Base-by-base conservation (phyloP, 2,329 filamentous ascomycete species). In the Penicillium sp. region DNA sequence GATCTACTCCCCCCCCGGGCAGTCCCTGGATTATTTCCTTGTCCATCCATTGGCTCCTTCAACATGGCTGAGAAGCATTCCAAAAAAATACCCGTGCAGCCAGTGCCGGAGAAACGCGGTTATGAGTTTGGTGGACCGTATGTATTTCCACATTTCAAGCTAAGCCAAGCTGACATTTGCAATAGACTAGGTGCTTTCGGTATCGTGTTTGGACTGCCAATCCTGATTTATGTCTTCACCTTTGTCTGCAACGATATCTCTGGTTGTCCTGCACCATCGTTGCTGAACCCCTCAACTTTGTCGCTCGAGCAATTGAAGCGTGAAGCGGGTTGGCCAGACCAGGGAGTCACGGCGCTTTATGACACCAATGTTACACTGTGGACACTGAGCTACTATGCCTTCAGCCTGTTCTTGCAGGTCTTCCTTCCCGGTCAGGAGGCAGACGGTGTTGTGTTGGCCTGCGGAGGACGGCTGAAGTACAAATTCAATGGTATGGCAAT, bases 211-310 rank as follows among this genome's bases (percentile, higher is more conserved):
- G 83, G 84, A 49, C 81, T 96, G 1, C 91, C 91, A 0, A 53
- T 89, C 37, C 77, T 90, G 56, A 80, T 88, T 60, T 95, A 93
- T 71, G 66, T 83, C 60, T 84, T 91, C 64, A 78, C 83, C 41
- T 95, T 96, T 65, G 75, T 85, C 61, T 96, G 91, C 78, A 97
- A 96, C 72, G 90, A 97, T 68, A 75, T 94, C 56, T 85, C 88
- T 8, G 91, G 93, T 51, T 97, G 93, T 65, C 93, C 91, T 41
- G 84, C 87, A 3, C 88, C 90, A 3, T 88, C 87, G 4, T 76
- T 91, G 8, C 77, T 95, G 33, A 77, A 78, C 58, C 89, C 87
- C 29, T 82, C 78, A 49, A 85, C 80, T 8, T 72, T 95, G 52
- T 82, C 82, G 37, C 73, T 89, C 42, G 79, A 84, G 19, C 79